phyloP scores from a whole-genome alignment of 148 eudicot species.

The Camellia japonica region DNA sequence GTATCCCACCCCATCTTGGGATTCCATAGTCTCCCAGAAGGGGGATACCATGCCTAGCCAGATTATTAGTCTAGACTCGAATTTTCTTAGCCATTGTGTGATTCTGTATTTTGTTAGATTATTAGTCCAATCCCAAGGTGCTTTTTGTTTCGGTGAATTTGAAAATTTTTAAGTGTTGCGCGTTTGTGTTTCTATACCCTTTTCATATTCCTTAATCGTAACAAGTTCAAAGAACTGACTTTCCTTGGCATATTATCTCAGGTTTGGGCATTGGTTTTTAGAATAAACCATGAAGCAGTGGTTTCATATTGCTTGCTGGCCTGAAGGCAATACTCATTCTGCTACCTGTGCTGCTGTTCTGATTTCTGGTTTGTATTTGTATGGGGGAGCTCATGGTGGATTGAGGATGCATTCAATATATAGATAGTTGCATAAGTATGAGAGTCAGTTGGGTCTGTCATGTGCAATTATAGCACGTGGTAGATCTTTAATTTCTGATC shows the following conservation, averaged over 20 bases:
- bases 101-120: neutral
- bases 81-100: no score
- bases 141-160: constrained; percentile 1
- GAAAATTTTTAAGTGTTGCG: neutral
- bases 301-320: constrained; percentile 7
- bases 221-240: constrained; percentile 28
- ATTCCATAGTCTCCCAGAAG: no score
- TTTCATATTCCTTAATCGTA: constrained; percentile 2
- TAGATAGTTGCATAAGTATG: constrained; percentile 30
- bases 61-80: no score
- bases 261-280: constrained; percentile 20
- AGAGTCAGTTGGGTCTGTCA: constrained; percentile 21
- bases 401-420: constrained; percentile 29
- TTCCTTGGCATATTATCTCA: constrained; percentile 10
- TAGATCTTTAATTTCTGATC: neutral
- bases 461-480: constrained; percentile 7
- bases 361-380: constrained; percentile 13
- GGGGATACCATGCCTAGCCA: no score
- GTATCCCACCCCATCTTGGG: no score
- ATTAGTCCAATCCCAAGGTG: neutral
- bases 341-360: constrained; percentile 10
- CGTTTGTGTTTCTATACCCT: neutral
- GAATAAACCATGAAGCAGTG: constrained; percentile 20
- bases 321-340: constrained; percentile 19
- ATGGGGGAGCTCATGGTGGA: constrained; percentile 33